These are phyloP conservation scores for Phytopythium helicoides DNA, from an alignment of 352 stramenopile genomes.

Conservation along the genomic window DNA sequence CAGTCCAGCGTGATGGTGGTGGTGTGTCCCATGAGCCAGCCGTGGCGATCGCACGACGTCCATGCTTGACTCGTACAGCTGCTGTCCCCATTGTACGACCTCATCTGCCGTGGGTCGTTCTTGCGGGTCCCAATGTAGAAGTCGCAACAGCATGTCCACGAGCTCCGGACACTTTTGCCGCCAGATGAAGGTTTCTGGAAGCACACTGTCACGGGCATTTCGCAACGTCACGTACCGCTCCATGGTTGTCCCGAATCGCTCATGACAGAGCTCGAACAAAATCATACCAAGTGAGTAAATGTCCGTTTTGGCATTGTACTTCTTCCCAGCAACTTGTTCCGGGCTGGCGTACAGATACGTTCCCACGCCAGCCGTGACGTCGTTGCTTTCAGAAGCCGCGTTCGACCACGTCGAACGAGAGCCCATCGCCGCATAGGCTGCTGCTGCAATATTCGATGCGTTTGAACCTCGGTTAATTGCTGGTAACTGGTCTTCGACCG, in stretches of 20 bases:
- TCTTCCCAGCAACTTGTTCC: slow-evolving; percentile 87
- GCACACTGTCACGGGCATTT: slow-evolving; percentile 66
- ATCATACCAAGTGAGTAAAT: slow-evolving; percentile 92
- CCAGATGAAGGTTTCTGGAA: slow-evolving; percentile 50
- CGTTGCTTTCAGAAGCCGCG: slow-evolving; percentile 63
- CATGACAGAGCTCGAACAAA: slow-evolving; percentile 89
- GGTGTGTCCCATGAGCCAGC: slow-evolving; percentile 19
- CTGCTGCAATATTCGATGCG: slow-evolving; percentile 4
- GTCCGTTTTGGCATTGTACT: slow-evolving; percentile 92
- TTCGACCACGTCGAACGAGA: slow-evolving; percentile 52
- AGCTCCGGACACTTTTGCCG: slow-evolving; percentile 60
- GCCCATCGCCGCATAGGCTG: slow-evolving; percentile 27
- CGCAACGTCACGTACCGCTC: slow-evolving; percentile 85
- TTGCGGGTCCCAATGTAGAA: slow-evolving; percentile 54
- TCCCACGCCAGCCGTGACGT: slow-evolving; percentile 86
- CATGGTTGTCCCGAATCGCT: slow-evolving; percentile 88
- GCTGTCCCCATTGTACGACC: slow-evolving; percentile 77
- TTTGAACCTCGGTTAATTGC: slow-evolving; percentile 6
- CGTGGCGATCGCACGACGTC: slow-evolving; percentile 48
- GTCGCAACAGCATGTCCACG: slow-evolving; percentile 59
- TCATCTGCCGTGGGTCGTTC: slow-evolving; percentile 57
- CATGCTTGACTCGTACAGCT: slow-evolving; percentile 68
- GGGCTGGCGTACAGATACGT: slow-evolving; percentile 90
- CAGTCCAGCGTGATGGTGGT: slow-evolving; percentile 19
- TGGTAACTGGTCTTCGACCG: slow-evolving; percentile 29